These are phyloP conservation scores for Raddia distichophylla DNA, from an alignment of 176 grass and related monocot genomes.

Conservation along the genomic window DNA sequence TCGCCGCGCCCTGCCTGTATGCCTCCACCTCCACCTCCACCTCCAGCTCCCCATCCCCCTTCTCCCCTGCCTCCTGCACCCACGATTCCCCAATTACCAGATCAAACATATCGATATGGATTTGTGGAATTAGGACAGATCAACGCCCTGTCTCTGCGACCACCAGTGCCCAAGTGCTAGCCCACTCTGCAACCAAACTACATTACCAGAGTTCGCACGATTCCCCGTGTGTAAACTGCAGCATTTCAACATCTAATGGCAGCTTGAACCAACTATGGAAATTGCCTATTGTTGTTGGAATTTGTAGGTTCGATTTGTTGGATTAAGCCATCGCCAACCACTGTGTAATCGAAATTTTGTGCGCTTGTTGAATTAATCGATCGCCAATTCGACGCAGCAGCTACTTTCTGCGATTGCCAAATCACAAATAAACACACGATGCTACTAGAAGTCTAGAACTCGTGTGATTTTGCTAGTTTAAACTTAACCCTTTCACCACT, in stretches of 20 bases:
- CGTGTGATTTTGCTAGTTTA: constrained; percentile 11
- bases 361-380: background rate
- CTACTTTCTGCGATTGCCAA: constrained; percentile 1
- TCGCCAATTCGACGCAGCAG: background rate
- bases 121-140: constrained; percentile 25
- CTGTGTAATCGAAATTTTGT: background rate
- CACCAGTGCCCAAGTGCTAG: background rate
- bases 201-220: background rate
- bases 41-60: constrained; percentile 60
- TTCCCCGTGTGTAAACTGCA: background rate
- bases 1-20: constrained; percentile 63
- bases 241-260: constrained; percentile 2
- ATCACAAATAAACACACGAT: background rate
- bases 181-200: background rate
- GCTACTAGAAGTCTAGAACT: background rate
- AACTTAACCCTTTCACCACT: background rate
- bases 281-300: background rate
- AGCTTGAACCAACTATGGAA: background rate
- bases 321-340: background rate
- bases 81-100: background rate
- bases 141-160: background rate
- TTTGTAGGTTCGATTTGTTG: background rate
- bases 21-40: constrained; percentile 72
- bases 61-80: constrained; percentile 42
- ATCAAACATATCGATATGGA: constrained; percentile 4